Base-by-base conservation (phyloP, 139 green algal genomes). In the Tetradesmus obliquus region DNA sequence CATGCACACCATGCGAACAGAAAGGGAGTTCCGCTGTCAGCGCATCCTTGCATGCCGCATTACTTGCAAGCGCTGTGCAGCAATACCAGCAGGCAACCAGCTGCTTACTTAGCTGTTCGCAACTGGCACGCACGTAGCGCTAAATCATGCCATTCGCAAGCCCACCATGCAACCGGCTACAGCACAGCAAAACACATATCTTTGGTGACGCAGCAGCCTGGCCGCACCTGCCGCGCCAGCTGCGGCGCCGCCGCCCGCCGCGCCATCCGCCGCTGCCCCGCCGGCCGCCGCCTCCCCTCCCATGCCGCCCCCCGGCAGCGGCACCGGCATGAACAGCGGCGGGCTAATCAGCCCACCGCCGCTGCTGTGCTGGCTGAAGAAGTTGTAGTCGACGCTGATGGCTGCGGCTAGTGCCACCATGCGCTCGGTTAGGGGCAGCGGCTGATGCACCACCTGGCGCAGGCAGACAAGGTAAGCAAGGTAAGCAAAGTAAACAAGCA, bases 371-470 rank as follows among this genome's bases (percentile, higher is more conserved):
- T 95, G 94, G 55, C 51, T 86, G 90, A 95, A 95, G 91, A 86
- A 95, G 90, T 93, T 91, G 84, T 94, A 95, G 88, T 95, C 93
- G 8, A 95, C 89, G 22, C 88, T 94, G 69, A 99, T 95, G 3
- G 97, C 97, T 2, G 94, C 95, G 2, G 97, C 97, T 62, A 99
- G 94, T 20, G 95, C 96, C 5, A 97, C 90, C 95, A 97, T 97
- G 32, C 97, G 95, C 94, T 99, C 96, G 19, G 87, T 82, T 32
- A 99, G 92, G 1, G 82, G 84, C 76, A 97, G 66, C 5, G 93
- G 92, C 4, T 93, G 89, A 1, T 87, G 79, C 13, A 97, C 95
- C 9, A 94, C 93, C 95, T 97, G 93, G 15, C 53, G 20, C 6
- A 74, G 55, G 71, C 6, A 74, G 55, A 12, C 12, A 24, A 66